Evolutionary conservation across 108 stramenopile species (phyloP), one percentile per base, ranked within the genome.

Genomic region (Bacterosira constricta): DNA sequence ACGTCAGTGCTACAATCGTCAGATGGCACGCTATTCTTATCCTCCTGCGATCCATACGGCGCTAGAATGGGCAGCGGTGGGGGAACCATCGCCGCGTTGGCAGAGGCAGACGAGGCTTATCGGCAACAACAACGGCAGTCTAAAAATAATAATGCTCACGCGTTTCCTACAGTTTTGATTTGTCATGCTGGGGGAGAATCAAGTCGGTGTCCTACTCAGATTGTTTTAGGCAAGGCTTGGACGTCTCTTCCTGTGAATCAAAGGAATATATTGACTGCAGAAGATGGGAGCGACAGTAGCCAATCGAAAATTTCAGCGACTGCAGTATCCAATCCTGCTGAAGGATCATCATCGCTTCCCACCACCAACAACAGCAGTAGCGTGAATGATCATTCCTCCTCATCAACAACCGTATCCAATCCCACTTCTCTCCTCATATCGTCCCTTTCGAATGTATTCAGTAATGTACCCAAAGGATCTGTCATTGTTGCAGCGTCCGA

Each of bases 101-200:
- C 83, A 9, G 68, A 79, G 44, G 70, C 77, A 21, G 64, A 76
- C 31, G 17, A 41, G 10, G 53, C 30, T 5, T 66, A 47, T 31
- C 26, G 36, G 39, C 20, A 41, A 67, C 1, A 52, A 45, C 8
- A 26, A 47, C 17, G 44, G 11, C n/a, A n/a, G n/a, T n/a, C n/a
- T n/a, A n/a, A n/a, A n/a, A 27, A 38, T 29, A 32, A 30, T 46
- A 53, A 46, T 20, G 45, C 26, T 32, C 32, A 12, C 25, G 35
- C 36, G 8, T 18, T n/a, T 4, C 63, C 80, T 18, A 66, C 77
- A 13, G 63, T 88, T 4, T 44, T 86, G 23, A 86, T 86, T 39
- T 62, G 90, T 57, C 92, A 93, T 59, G 92, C 92, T 3, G 92
- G 92, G 26, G 92, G 92, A 25, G 85, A 90, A 54, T 89, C 88